Base-by-base conservation (phyloP, 495 filamentous ascomycete species). In the Xylaria telfairii region DNA sequence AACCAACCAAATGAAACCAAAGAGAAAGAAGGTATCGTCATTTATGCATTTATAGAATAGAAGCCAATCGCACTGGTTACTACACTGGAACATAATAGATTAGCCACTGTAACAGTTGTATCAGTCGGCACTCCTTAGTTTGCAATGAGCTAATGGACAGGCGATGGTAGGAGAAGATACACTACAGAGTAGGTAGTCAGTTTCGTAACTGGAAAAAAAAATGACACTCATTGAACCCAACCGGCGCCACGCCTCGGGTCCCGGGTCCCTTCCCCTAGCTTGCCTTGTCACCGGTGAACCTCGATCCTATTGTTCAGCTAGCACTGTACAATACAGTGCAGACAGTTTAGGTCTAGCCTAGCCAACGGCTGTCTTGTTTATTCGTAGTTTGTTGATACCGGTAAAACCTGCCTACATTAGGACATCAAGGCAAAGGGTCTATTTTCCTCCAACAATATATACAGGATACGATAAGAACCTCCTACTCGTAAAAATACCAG, bases 221-320 rank as follows among this genome's bases (percentile, higher is more conserved):
- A 24, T 15, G 26, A 34, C 34, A 66, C 6, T 28, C 24, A 15
- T 19, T 28, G 32, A 66, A 41, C 32, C 64, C 46, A 41, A 15
- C 63, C 63, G 24, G 30, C 28, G 32, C 37, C 44, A 65, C 49
- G 59, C n/a, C 19, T 57, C 19, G 34, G 68, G 47, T 6, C 28
- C 68, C 68, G 68, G 68, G 44, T 70, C 54, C 37, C 61, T 70
- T 70, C 68, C 68, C 68, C 68, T 70, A 70, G 68, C 41, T 59
- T 63, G 68, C 26, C 41, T 59, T 46, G 51, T 39, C 41, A 68
- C 53, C 53, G 21, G 65, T 66, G n/a, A 54, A 51, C 26, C 56
- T 32, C 32, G 4, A 34, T 39, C 53, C 24, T 32, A 8, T 57
- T 34, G 46, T 41, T 13, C 37, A 47, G 41, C 54, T 68, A 9